Conservation (phyloP, 352 stramenopile genomes). For the Phytopythium kandeliae region DNA sequence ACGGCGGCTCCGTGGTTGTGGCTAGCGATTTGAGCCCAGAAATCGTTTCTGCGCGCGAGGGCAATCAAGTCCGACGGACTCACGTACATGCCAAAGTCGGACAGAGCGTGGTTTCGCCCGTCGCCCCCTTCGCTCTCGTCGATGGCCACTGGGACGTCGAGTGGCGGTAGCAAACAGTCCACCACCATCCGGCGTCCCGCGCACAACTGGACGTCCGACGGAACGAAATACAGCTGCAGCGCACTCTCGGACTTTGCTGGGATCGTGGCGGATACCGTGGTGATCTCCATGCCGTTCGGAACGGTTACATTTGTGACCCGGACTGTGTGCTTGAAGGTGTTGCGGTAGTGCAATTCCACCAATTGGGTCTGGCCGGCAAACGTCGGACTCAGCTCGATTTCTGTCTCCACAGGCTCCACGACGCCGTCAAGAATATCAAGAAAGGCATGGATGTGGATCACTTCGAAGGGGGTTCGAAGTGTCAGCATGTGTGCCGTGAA, state of each 20-base stretch:
- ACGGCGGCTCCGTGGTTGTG: background rate
- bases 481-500: conserved; percentile 31
- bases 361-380: conserved; percentile 25
- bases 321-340: conserved; percentile 28
- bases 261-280: background rate
- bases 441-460: conserved; percentile 26
- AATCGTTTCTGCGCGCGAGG: conserved; percentile 22
- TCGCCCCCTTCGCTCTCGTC: background rate
- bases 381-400: conserved; percentile 25
- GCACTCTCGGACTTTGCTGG: background rate
- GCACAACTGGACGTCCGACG: conserved; percentile 21
- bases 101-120: conserved; percentile 12
- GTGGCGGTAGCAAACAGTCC: conserved; percentile 28
- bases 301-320: conserved; percentile 1
- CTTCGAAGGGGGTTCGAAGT: conserved; percentile 26
- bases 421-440: conserved; percentile 27
- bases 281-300: background rate
- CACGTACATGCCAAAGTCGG: conserved; percentile 29
- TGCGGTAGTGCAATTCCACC: conserved; percentile 34
- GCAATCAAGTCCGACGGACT: conserved; percentile 22
- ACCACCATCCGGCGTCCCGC: conserved; percentile 18
- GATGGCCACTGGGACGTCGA: background rate
- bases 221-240: conserved; percentile 24
- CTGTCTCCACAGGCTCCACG: conserved; percentile 18
- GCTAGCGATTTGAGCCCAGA: conserved; percentile 16